phyloP scores from a whole-genome alignment of 495 filamentous ascomycete species.

The Amniculicola lignicola region DNA sequence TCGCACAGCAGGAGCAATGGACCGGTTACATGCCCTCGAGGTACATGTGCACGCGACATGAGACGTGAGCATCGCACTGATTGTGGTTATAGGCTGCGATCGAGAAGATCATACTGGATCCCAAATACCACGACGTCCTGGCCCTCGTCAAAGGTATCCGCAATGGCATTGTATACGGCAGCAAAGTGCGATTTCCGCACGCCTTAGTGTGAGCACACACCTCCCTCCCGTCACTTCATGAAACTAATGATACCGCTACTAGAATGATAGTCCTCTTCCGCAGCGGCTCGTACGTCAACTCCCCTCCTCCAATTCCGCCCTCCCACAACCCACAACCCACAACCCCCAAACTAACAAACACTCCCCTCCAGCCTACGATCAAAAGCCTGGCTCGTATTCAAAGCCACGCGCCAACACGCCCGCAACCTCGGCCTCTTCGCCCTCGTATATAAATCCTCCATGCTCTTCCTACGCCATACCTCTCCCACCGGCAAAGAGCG shows the following conservation, averaged over 20 bases:
- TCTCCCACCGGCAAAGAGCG: constrained; percentile 61
- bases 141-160: constrained; percentile 83
- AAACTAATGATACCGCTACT: constrained; percentile 5
- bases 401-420: constrained; percentile 86
- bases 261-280: constrained; percentile 96
- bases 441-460: constrained; percentile 76
- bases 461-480: constrained; percentile 65
- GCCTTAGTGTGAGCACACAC: constrained; percentile 71
- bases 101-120: constrained; percentile 74
- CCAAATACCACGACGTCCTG: constrained; percentile 75
- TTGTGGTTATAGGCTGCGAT: constrained; percentile 36
- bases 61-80: neutral
- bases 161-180: constrained; percentile 95
- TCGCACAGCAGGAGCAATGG: constrained; percentile 6
- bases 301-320: constrained; percentile 8
- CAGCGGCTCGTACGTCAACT: constrained; percentile 66
- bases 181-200: constrained; percentile 98
- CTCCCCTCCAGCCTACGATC: constrained; percentile 59
- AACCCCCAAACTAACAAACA: neutral
- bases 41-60: neutral
- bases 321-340: too few relatives aligned
- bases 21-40: constrained; percentile 30
- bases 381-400: constrained; percentile 72
- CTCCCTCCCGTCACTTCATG: neutral
- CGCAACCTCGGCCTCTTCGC: constrained; percentile 89